Evolutionary conservation across 495 filamentous ascomycete species (phyloP).

Genomic region (Sabuloglossum arenarium): DNA sequence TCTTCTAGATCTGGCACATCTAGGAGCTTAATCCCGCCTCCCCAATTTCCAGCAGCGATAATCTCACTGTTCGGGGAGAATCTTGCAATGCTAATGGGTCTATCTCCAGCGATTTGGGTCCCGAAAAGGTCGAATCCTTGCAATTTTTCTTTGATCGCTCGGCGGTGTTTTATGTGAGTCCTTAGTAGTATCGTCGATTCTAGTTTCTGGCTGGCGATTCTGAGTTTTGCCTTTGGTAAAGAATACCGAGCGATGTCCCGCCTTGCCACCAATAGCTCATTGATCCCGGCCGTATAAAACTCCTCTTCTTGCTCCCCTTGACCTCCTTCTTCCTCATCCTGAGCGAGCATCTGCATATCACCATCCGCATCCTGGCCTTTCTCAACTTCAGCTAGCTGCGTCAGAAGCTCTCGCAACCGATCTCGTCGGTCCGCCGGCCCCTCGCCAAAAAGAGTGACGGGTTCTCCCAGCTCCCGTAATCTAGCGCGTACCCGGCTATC

Average conservation of each 20-base stretch:
- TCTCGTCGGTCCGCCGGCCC: conserved; percentile 72
- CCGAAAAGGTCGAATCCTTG: conserved; percentile 73
- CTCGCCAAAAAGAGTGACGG: conserved; percentile 90
- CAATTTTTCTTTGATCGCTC: conserved; percentile 67
- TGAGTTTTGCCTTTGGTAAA: conserved; percentile 55
- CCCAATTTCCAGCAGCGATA: conserved; percentile 82
- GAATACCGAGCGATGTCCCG: conserved; percentile 71
- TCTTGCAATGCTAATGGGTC: conserved; percentile 72
- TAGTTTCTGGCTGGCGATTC: conserved; percentile 52
- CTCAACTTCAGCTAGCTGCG: conserved; percentile 42
- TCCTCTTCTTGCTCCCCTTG: conserved; percentile 69
- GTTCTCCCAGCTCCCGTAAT: conserved; percentile 69
- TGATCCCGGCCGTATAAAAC: conserved; percentile 72
- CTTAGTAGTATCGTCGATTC: conserved; percentile 68
- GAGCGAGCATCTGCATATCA: conserved; percentile 20
- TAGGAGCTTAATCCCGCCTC: conserved; percentile 67
- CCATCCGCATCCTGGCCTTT: conserved; percentile 22
- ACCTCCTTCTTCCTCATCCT: conserved; percentile 17
- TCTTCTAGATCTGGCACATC: conserved; percentile 65
- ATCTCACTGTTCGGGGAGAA: conserved; percentile 74
- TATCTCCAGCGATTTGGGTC: conserved; percentile 76
- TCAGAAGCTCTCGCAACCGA: conserved; percentile 62
- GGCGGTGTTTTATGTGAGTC: conserved; percentile 78
- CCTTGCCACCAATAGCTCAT: conserved; percentile 54
- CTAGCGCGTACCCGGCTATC: conserved; percentile 67